These are phyloP conservation scores for Roridomyces roridus DNA, from an alignment of 768 basidiomycete species.

Conservation along the genomic window DNA sequence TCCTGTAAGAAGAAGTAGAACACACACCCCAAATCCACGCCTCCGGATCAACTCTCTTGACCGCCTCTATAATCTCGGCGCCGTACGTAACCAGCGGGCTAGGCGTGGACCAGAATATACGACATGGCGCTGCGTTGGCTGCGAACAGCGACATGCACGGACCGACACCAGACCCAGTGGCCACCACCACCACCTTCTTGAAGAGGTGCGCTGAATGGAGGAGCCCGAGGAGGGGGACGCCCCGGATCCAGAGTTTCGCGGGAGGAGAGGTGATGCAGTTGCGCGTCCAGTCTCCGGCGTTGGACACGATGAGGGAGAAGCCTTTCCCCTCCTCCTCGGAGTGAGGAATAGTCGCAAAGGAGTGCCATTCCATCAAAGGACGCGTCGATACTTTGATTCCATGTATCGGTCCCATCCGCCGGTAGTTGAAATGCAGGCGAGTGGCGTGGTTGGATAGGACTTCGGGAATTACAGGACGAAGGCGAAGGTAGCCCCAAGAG, in stretches of 20 bases:
- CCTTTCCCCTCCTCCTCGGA: constrained; percentile 38
- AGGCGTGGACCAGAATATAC: constrained; percentile 50
- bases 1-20: too few species aligned
- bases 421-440: constrained; percentile 59
- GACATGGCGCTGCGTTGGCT: constrained; percentile 38
- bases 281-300: too few species aligned
- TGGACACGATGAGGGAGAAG: constrained; percentile 60
- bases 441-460: constrained; percentile 60
- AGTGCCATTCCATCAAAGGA: constrained; percentile 48
- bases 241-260: constrained; percentile 59
- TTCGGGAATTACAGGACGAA: constrained; percentile 51
- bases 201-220: constrained; percentile 56
- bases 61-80: constrained; percentile 41
- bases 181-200: constrained; percentile 57
- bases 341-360: constrained; percentile 38
- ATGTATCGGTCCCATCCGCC: constrained; percentile 41
- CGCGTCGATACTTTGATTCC: constrained; percentile 31
- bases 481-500: constrained; percentile 59
- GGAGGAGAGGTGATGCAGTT: constrained; percentile 55
- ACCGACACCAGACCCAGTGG: constrained; percentile 61
- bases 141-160: constrained; percentile 46
- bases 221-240: constrained; percentile 56
- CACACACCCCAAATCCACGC: constrained; percentile 34
- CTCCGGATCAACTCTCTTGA: constrained; percentile 43
- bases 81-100: constrained; percentile 47